Evolutionary conservation across 1,139 yeast genomes (phyloP).

Genomic region (Nakaseomyces kungkrabaensis): DNA sequence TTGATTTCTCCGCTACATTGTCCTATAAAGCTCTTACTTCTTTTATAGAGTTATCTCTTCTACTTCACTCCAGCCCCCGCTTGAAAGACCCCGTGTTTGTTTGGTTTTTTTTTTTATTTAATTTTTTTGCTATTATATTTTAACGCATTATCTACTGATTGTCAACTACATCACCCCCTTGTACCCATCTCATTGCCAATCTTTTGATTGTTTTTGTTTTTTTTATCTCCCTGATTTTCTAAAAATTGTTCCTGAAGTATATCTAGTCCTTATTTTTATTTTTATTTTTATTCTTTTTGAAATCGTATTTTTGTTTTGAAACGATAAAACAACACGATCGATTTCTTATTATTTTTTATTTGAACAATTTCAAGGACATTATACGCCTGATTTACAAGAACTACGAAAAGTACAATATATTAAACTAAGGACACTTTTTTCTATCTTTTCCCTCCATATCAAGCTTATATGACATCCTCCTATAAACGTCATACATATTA

Average conservation of each 20-base stretch:
- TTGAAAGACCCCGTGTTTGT: neutral
- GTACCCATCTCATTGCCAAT: too few species aligned
- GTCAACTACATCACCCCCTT: neutral
- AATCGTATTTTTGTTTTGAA: too few species aligned
- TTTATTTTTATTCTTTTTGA: too few species aligned
- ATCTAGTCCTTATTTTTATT: neutral
- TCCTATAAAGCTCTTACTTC: neutral
- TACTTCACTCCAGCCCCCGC: too few species aligned
- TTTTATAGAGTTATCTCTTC: neutral
- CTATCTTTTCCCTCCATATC: neutral
- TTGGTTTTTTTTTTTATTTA: neutral
- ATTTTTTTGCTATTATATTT: too few species aligned
- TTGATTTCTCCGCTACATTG: neutral
- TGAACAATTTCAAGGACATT: too few species aligned
- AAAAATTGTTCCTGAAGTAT: neutral
- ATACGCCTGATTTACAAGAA: neutral
- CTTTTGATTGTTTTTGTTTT: too few species aligned
- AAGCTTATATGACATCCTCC: constrained; percentile 1
- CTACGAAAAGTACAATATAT: neutral
- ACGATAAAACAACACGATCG: too few species aligned
- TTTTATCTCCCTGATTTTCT: neutral
- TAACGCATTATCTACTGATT: neutral
- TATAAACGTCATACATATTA: constrained; percentile 19
- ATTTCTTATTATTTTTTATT: too few species aligned
- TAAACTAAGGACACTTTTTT: neutral